These are phyloP conservation scores for Picea mariana DNA, from an alignment of 83 land plant genomes.

Conservation along the genomic window DNA sequence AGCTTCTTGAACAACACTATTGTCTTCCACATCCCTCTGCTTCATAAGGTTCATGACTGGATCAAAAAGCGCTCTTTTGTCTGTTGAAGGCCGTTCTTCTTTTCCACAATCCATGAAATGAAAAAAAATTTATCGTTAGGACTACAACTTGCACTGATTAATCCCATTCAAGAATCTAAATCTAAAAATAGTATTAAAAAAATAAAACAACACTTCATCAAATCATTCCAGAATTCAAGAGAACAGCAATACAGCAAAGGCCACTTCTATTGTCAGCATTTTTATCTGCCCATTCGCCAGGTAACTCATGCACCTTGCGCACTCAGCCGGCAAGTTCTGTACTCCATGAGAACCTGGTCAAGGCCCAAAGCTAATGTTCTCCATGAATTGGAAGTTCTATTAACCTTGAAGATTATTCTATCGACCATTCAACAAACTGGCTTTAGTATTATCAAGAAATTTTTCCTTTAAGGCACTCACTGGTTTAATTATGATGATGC, in stretches of 20 bases:
- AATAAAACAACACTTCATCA: not conserved
- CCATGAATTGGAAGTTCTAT: not conserved
- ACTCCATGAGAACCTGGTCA: not conserved
- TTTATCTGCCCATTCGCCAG: not conserved
- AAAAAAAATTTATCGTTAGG: not conserved
- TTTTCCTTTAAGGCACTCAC: not conserved
- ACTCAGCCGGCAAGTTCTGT: not conserved
- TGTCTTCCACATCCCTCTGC: conserved; percentile 36
- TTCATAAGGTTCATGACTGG: conserved; percentile 52
- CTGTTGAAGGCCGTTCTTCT: conserved; percentile 42
- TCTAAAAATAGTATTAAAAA: not conserved
- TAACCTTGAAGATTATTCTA: not conserved
- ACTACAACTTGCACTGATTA: not conserved
- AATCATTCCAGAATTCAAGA: no score
- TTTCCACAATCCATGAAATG: not conserved
- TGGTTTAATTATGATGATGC: not conserved
- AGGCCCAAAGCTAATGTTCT: no score
- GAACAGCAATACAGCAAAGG: not conserved
- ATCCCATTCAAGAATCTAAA: not conserved
- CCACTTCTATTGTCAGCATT: not conserved
- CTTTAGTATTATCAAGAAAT: not conserved
- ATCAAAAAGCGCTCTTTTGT: conserved; percentile 34
- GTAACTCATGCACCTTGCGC: not conserved
- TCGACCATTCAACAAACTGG: not conserved
- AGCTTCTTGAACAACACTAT: conserved; percentile 20